Conservation (phyloP, 371 early-diverging fungal genomes). For the Thermomucor indicae-seudaticae region DNA sequence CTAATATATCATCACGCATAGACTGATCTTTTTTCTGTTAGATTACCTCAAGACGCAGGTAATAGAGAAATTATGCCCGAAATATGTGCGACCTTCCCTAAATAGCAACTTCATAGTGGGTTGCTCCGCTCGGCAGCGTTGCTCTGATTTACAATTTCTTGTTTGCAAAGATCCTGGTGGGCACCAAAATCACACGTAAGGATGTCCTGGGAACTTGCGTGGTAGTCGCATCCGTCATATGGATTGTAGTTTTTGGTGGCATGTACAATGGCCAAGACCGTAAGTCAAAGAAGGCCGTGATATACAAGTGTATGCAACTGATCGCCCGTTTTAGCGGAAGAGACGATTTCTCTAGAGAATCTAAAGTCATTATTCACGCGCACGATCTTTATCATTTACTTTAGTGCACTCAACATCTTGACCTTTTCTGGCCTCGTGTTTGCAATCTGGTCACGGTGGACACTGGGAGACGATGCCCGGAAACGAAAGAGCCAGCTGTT, state of each 20-base stretch:
- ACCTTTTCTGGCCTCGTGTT: constrained; percentile 48
- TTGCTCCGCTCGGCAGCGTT: constrained; percentile 67
- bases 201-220: constrained; percentile 67
- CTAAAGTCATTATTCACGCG: constrained; percentile 55
- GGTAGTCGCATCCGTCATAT: constrained; percentile 59
- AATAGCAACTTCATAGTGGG: constrained; percentile 37
- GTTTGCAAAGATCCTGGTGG: constrained; percentile 67
- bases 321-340: constrained; percentile 41
- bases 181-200: constrained; percentile 57
- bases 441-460: constrained; percentile 59
- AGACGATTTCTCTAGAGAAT: constrained; percentile 50
- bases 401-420: constrained; percentile 55
- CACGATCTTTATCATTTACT: constrained; percentile 62
- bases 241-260: constrained; percentile 68
- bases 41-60: constrained; percentile 69
- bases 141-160: constrained; percentile 70
- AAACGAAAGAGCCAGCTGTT: constrained; percentile 31
- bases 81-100: neutral
- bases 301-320: neutral
- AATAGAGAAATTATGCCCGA: constrained; percentile 11
- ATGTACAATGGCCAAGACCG: constrained; percentile 60
- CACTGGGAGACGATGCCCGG: constrained; percentile 33
- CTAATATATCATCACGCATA: neutral
- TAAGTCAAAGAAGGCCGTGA: constrained; percentile 18
- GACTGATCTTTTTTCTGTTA: constrained; percentile 14